Evolutionary conservation across 129 eudicot species (phyloP).

Genomic region (Centella asiatica): DNA sequence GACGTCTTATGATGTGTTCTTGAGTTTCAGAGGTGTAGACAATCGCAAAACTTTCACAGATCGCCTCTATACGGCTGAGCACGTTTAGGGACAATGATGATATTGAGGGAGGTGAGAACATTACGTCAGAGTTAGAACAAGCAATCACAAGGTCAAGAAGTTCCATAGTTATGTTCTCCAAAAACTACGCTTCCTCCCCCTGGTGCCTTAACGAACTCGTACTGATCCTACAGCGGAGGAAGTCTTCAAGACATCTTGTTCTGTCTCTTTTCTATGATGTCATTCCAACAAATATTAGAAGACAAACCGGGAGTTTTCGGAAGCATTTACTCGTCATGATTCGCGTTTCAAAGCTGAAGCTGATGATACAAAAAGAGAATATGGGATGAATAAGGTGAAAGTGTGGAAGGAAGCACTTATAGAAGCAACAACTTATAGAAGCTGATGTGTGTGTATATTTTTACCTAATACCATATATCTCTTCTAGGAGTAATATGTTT

Average conservation of each 20-base stretch:
- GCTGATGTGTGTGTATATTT: slow-evolving; percentile 5
- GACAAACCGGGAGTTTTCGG: too few relatives aligned
- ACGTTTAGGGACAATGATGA: too few relatives aligned
- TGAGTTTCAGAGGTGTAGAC: too few relatives aligned
- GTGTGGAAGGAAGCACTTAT: slow-evolving; percentile 10
- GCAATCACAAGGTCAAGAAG: slow-evolving; percentile 8
- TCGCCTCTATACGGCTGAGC: too few relatives aligned
- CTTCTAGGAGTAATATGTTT: too few relatives aligned
- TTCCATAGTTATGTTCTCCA: slow-evolving; percentile 9
- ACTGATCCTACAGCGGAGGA: background rate
- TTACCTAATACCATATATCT: too few relatives aligned
- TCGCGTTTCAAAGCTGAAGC: background rate
- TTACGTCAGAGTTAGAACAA: background rate
- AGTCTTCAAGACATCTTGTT: background rate
- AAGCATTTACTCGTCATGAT: background rate
- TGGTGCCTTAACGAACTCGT: slow-evolving; percentile 18
- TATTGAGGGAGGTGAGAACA: too few relatives aligned
- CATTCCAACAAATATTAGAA: too few relatives aligned
- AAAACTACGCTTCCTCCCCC: slow-evolving; percentile 6
- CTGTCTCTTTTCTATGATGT: slow-evolving; percentile 10
- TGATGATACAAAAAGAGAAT: background rate
- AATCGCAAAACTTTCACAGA: too few relatives aligned
- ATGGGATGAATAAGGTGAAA: background rate
- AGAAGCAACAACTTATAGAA: slow-evolving; percentile 1
- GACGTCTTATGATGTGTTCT: too few relatives aligned